Evolutionary conservation across 2,329 filamentous ascomycete genomes (phyloP), one percentile per base, ranked within the genome.

Genomic region (Neophaeococcomyces mojaviensis): DNA sequence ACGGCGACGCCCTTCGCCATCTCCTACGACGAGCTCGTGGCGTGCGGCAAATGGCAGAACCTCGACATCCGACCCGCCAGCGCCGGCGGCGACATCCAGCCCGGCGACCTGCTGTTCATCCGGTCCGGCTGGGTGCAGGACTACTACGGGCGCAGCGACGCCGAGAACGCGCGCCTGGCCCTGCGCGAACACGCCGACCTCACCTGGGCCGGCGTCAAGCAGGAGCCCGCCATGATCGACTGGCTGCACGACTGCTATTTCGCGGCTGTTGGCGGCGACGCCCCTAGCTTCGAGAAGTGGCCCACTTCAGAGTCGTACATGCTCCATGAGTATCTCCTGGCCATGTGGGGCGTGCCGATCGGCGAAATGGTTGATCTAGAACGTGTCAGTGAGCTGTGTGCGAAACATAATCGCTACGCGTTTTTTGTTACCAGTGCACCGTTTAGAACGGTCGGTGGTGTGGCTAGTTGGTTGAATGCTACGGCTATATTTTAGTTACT

Each of bases 201-300:
- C 6, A 61, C 69, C 39, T 78, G 70, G 56, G 70, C 69, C 0
- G 76, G 76, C 0, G 47, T 79, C 2, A 68, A 68, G 38, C 74
- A 77, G 52, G 73, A 76, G 40, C 64, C 76, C 39, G 72, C 73
- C 36, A 72, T 81, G 3, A 66, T 78, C 6, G 73, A 77, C 44
- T 87, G 82, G 81, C 51, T 86, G 48, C 82, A 84, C 67, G 79
- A 86, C 57, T 77, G 73, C 53, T 79, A 81, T 43, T 86, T 87
- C 54, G 70, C 81, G 0, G 78, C 77, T 1, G 80, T 83, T 1
- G 79, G 74, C 0, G 78, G 79, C 0, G 83, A 87, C 58, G 67
- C 72, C 10, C 76, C 74, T 16, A 69, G 74, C 0, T 84, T 86
- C 50, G 83, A 87, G 64, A 71, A 74, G 0, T 77, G 78, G 62